Evolutionary conservation across 345 rosid species (phyloP).

Genomic region (Clausena lansium): DNA sequence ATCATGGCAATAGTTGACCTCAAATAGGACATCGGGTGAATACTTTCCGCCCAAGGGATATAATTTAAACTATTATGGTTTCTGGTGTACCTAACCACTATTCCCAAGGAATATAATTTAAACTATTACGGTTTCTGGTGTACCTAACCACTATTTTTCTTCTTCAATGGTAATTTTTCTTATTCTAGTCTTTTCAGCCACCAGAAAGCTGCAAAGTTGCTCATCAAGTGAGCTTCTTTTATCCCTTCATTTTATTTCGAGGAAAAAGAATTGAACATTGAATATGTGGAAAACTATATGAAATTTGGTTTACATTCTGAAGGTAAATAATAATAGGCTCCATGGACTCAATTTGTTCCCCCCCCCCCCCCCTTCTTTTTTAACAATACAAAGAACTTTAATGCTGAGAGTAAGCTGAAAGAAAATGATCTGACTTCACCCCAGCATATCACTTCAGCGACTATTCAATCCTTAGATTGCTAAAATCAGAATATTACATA

Average conservation of each 20-base stretch:
- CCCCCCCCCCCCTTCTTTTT: not conserved
- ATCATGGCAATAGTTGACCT: not conserved
- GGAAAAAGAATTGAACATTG: not conserved
- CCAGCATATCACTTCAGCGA: no score
- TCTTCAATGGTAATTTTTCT: no score
- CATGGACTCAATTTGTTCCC: not conserved
- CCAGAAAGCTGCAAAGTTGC: no score
- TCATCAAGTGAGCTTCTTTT: not conserved
- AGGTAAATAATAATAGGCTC: not conserved
- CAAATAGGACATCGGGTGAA: not conserved
- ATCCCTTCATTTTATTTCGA: not conserved
- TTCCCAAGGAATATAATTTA: not conserved
- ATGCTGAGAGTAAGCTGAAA: not conserved
- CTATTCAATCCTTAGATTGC: no score
- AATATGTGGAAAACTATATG: not conserved
- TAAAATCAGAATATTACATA: not conserved
- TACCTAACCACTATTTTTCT: no score
- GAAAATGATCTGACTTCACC: no score
- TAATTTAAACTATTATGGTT: no score
- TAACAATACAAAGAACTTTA: no score
- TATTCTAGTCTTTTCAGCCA: no score
- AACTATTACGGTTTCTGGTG: no score
- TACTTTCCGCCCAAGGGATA: not conserved
- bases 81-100: no score
- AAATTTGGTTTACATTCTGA: not conserved